Percentiles rank a stretch among this genome's conserved stretches.
These are phyloP conservation scores for Xylaria multiplex DNA, from an alignment of 2,329 filamentous ascomycete species.

Conservation along the genomic window DNA sequence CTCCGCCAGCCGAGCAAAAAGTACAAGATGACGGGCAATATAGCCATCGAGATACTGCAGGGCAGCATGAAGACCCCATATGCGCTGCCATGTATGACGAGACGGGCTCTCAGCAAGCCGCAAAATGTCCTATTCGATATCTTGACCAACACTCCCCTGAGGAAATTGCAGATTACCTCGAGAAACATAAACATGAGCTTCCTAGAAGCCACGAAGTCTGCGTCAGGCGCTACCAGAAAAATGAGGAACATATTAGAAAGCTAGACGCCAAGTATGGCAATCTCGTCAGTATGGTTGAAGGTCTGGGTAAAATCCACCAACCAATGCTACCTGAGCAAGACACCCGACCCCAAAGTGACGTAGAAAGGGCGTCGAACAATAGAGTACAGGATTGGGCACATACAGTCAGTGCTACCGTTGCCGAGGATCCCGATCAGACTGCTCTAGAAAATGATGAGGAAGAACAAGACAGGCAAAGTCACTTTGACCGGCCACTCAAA, in stretches of 20 bases:
- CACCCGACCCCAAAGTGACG: constrained; percentile 55
- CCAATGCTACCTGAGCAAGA: constrained; percentile 78
- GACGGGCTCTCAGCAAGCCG: constrained; percentile 62
- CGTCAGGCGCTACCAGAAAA: constrained; percentile 87
- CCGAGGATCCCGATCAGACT: constrained; percentile 52
- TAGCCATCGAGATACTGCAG: constrained; percentile 49
- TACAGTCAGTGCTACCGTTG: constrained; percentile 67
- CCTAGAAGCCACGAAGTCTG: constrained; percentile 94
- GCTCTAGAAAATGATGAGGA: constrained; percentile 55
- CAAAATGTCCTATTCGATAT: constrained; percentile 91
- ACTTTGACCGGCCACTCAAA: constrained; percentile 85
- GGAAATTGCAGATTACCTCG: constrained; percentile 92
- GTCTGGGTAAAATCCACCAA: constrained; percentile 86
- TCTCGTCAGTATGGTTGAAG: constrained; percentile 93
- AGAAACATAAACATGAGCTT: constrained; percentile 94
- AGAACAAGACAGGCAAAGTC: constrained; percentile 71
- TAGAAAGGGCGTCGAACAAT: constrained; percentile 68
- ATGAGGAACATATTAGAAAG: constrained; percentile 84
- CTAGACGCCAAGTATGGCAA: constrained; percentile 95
- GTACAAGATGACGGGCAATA: constrained; percentile 48
- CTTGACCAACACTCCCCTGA: constrained; percentile 92
- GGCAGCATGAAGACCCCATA: constrained; percentile 68
- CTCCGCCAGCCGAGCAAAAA: constrained; percentile 52
- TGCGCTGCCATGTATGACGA: constrained; percentile 72
- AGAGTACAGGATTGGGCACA: constrained; percentile 89